phyloP scores from a whole-genome alignment of 768 basidiomycete species.

The Terana coerulea region DNA sequence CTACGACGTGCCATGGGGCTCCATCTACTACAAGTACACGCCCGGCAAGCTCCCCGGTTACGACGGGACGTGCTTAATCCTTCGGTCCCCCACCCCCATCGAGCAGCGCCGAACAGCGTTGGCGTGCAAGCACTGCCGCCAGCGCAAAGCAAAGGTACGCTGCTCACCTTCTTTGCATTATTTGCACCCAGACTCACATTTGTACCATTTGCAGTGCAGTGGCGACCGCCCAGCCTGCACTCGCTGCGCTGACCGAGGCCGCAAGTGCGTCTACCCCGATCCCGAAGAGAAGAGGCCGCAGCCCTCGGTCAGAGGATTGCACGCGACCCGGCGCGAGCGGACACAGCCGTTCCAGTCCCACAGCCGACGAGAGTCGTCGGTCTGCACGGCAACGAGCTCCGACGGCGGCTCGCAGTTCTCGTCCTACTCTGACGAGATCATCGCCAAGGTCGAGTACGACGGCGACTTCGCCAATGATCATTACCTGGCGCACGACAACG shows the following conservation, averaged over 20 bases:
- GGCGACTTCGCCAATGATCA: neutral
- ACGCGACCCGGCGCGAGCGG: neutral
- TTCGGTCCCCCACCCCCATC: constrained; percentile 36
- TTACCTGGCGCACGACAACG: neutral
- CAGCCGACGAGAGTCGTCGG: neutral
- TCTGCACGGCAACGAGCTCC: neutral
- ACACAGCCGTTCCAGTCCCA: neutral
- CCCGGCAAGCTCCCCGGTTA: constrained; percentile 34
- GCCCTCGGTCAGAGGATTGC: neutral
- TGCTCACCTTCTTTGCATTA: neutral
- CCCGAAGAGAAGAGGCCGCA: constrained; percentile 17
- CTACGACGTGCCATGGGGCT: constrained; percentile 37
- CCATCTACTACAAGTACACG: constrained; percentile 30
- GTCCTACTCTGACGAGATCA: neutral
- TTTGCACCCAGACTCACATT: neutral
- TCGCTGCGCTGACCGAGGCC: constrained; percentile 32
- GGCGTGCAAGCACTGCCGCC: constrained; percentile 36
- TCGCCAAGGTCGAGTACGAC: neutral
- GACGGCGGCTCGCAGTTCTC: neutral
- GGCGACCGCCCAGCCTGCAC: constrained; percentile 32
- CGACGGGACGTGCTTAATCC: constrained; percentile 34
- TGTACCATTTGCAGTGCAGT: constrained; percentile 26
- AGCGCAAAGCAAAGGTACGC: constrained; percentile 38
- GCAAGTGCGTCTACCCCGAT: constrained; percentile 31
- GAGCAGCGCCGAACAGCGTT: constrained; percentile 33